phyloP scores from a whole-genome alignment of 345 rosid genomes.

The Durio zibethinus region DNA sequence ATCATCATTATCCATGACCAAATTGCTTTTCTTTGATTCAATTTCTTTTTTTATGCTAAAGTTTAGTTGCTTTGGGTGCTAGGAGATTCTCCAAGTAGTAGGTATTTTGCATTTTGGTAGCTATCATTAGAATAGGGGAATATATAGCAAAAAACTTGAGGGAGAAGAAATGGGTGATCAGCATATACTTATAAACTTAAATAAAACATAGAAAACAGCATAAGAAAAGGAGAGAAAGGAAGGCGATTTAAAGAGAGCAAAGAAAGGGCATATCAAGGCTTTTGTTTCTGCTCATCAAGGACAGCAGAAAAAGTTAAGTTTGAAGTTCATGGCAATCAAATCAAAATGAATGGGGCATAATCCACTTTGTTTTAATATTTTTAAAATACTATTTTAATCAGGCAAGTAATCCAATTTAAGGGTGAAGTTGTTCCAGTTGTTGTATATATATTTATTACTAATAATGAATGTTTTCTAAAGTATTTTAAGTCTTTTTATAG shows the following conservation, averaged over 20 bases:
- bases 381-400: background rate
- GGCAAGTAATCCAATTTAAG: background rate
- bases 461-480: no score
- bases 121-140: background rate
- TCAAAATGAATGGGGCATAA: conserved; percentile 10
- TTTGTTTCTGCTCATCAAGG: conserved; percentile 32
- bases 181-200: background rate
- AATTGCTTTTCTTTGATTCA: background rate
- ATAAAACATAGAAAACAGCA: background rate
- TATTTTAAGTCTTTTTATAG: no score
- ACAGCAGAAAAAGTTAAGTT: conserved; percentile 29
- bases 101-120: conserved; percentile 1
- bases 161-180: background rate
- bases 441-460: no score
- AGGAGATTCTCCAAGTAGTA: background rate
- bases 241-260: conserved; percentile 1
- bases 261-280: conserved; percentile 32
- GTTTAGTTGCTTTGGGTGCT: background rate
- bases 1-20: conserved; percentile 1
- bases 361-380: background rate
- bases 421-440: conserved; percentile 6
- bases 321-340: conserved; percentile 38
- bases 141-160: background rate
- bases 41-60: background rate
- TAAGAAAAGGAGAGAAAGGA: background rate